Evolutionary conservation across 1,139 yeast species (phyloP).

Genomic region (Pneumocystis jirovecii): DNA sequence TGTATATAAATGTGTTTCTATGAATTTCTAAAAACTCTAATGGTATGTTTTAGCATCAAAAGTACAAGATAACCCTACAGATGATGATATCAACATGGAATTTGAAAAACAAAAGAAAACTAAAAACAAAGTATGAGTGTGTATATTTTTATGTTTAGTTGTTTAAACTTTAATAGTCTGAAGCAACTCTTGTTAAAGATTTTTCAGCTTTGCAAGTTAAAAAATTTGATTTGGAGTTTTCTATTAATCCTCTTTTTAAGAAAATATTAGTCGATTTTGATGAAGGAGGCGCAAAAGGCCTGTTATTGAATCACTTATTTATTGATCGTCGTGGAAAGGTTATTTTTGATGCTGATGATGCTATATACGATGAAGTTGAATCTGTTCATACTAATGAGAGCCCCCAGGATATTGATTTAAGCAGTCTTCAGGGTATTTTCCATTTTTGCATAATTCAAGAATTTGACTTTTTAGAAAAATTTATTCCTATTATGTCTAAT

Average conservation of each 20-base stretch:
- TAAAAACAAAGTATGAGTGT: conserved; percentile 17
- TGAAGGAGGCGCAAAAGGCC: conserved; percentile 86
- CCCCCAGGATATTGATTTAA: conserved; percentile 1
- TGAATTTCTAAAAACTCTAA: background rate
- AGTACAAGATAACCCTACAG: conserved; percentile 20
- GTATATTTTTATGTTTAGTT: background rate
- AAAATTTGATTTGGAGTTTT: conserved; percentile 59
- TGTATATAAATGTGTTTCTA: conserved; percentile 24
- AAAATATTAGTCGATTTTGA: conserved; percentile 85
- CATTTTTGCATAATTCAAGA: conserved; percentile 7
- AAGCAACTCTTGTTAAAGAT: conserved; percentile 35
- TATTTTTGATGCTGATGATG: conserved; percentile 38
- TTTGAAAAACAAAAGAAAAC: conserved; percentile 18
- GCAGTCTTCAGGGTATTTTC: conserved; percentile 6
- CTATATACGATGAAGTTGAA: conserved; percentile 9
- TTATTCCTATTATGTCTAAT: conserved; percentile 1
- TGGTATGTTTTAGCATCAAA: conserved; percentile 8
- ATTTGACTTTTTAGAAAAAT: conserved; percentile 17
- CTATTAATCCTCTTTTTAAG: conserved; percentile 76
- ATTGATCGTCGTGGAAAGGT: conserved; percentile 46
- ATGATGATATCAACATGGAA: conserved; percentile 22
- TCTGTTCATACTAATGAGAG: conserved; percentile 1
- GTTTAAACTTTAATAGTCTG: conserved; percentile 19
- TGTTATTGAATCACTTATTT: conserved; percentile 54
- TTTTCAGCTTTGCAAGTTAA: conserved; percentile 52